These are phyloP conservation scores for peach (Prunus persica) DNA, from an alignment of 306 rosid genomes.

Conservation along the genomic window DNA sequence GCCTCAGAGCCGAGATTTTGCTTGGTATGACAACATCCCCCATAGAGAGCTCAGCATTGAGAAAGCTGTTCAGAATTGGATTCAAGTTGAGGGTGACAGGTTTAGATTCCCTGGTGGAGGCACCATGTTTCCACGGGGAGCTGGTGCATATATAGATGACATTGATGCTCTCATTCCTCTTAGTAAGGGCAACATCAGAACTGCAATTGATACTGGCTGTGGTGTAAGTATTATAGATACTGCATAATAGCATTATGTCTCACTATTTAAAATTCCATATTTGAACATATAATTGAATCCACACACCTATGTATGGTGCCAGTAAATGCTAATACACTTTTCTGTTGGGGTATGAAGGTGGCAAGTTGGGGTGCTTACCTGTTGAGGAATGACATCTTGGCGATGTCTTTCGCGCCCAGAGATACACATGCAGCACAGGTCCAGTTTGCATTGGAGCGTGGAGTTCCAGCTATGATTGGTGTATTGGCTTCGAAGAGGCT, in stretches of 20 bases:
- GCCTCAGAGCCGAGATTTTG: constrained; percentile 92
- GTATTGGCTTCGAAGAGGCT: constrained; percentile 76
- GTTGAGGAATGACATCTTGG: constrained; percentile 67
- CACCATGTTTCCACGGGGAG: constrained; percentile 94
- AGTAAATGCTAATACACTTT: constrained; percentile 18
- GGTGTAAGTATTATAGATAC: constrained; percentile 61
- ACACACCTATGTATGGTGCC: not conserved
- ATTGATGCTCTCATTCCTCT: constrained; percentile 83
- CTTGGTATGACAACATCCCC: constrained; percentile 94
- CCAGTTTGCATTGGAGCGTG: constrained; percentile 91
- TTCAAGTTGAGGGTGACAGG: constrained; percentile 83
- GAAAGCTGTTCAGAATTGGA: constrained; percentile 95
- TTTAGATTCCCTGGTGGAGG: constrained; percentile 99
- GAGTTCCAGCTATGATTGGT: constrained; percentile 99
- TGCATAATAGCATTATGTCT: not conserved
- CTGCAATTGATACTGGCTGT: constrained; percentile 98
- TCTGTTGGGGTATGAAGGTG: constrained; percentile 46
- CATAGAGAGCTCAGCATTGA: constrained; percentile 92
- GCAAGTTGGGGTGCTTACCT: constrained; percentile 98
- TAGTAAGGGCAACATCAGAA: constrained; percentile 58
- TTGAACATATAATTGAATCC: not conserved
- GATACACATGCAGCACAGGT: constrained; percentile 98
- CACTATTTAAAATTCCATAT: too few species aligned
- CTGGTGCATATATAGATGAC: constrained; percentile 89
- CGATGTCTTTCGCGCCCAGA: constrained; percentile 97